Percentiles rank a stretch among this genome's conserved stretches.
Evolutionary conservation across 1,139 yeast genomes (phyloP).

Genomic region (Kurtzmaniella natalensis): DNA sequence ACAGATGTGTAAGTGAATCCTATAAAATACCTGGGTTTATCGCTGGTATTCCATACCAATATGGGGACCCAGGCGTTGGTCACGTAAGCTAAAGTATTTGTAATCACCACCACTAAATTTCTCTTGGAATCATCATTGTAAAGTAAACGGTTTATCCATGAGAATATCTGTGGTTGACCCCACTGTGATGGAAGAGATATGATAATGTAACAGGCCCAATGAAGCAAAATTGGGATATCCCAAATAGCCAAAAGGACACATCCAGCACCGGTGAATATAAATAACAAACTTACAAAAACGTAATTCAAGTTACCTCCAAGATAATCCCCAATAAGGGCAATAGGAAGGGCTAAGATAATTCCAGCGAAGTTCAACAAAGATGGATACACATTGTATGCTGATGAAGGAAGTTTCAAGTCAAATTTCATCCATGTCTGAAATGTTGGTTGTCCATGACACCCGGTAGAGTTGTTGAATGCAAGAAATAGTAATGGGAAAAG

Average conservation of each 20-base stretch:
- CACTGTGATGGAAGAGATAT: constrained; percentile 43
- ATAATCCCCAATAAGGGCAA: constrained; percentile 41
- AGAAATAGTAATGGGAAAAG: constrained; percentile 45
- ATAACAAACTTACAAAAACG: constrained; percentile 31
- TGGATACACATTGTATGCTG: constrained; percentile 45
- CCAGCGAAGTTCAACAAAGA: constrained; percentile 41
- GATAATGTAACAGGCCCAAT: constrained; percentile 45
- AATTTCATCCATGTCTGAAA: constrained; percentile 52
- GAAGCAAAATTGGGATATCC: constrained; percentile 44
- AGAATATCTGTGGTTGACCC: constrained; percentile 45
- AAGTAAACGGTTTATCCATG: constrained; percentile 51
- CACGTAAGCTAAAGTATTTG: constrained; percentile 50
- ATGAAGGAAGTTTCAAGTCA: constrained; percentile 32
- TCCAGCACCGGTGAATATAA: constrained; percentile 33
- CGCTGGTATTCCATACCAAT: constrained; percentile 47
- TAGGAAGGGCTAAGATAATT: constrained; percentile 33
- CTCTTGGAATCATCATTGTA: constrained; percentile 47
- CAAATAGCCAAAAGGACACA: constrained; percentile 41
- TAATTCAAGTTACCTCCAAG: constrained; percentile 39
- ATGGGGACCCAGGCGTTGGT: constrained; percentile 47
- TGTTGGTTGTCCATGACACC: constrained; percentile 43
- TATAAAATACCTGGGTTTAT: constrained; percentile 41
- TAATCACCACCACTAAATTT: constrained; percentile 44
- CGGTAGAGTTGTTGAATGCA: constrained; percentile 45
- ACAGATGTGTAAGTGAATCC: constrained; percentile 51